Evolutionary conservation across 2,329 filamentous ascomycete species (phyloP).

Genomic region (Ascomycota sp.): DNA sequence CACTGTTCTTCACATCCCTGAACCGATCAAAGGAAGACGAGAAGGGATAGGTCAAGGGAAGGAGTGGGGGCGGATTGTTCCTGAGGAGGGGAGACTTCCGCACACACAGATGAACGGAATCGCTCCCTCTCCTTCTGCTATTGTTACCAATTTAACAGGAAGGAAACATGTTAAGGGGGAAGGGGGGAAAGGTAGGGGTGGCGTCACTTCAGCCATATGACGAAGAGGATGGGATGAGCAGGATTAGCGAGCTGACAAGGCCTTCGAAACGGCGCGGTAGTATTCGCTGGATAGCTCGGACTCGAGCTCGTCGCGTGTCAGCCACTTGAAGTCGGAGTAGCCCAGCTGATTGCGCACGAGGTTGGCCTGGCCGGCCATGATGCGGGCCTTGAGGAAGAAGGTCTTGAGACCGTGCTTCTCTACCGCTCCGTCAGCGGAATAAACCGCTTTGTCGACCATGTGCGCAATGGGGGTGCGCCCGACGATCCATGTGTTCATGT

Average conservation of each 20-base stretch:
- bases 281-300: constrained; percentile 45
- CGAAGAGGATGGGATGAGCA: neutral
- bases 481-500: constrained; percentile 99
- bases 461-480: constrained; percentile 79
- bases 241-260: neutral
- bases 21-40: no score
- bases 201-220: neutral
- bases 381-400: constrained; percentile 91
- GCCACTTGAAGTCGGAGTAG: constrained; percentile 73
- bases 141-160: no score
- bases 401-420: constrained; percentile 50
- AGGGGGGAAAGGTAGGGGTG: no score
- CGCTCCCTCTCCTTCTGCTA: no score
- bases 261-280: constrained; percentile 51
- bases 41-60: no score
- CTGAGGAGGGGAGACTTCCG: no score
- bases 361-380: constrained; percentile 91
- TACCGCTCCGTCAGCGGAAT: constrained; percentile 21
- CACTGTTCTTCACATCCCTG: no score
- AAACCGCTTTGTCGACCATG: constrained; percentile 34
- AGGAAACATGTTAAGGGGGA: no score
- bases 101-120: no score
- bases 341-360: constrained; percentile 50
- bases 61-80: no score
- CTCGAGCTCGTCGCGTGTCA: constrained; percentile 73